Evolutionary conservation across 2,329 filamentous ascomycete species (phyloP), one percentile per base, ranked within the genome.

Genomic region (Xylaria hypoxylon): DNA sequence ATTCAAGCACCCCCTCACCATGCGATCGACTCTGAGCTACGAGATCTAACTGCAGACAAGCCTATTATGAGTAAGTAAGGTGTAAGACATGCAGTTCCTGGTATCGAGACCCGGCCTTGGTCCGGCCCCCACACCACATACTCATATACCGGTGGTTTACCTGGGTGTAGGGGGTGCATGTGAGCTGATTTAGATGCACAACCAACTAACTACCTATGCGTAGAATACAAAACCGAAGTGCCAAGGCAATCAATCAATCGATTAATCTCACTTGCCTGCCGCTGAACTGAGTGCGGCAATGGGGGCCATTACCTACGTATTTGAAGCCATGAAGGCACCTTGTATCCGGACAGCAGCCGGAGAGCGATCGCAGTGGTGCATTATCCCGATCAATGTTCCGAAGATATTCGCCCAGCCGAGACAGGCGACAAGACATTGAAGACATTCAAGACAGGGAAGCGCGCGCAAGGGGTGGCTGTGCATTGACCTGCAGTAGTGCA

Each of bases 401-500:
- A 47, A 58, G 26, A 44, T 31, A 35, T 48, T 51, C 48, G 40
- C 55, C 24, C 52, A 47, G 28, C 15, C 44, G 42, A 48, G 31
- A 55, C n/a, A 50, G 28, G 58, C 15, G 26, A 38, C 11, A 26
- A 33, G 31, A 33, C 31, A 33, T 33, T 10, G 7, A 33, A 33
- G 31, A 33, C 31, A 11, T 47, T 19, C 44, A 2, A 42, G 31
- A 47, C 55, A 38, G 56, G 26, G 35, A 48, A 53, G 22, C 28
- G 31, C 22, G 22, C 28, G 31, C 22, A 48, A 56, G 38, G 35
- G 58, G 57, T 62, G 64, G 63, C 64, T 61, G 60, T 68, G 57
- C 47, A 44, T 35, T 35, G 35, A 58, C 42, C 35, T 64, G 47
- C 35, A 44, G 56, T 52, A 52, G 56, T 70, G 69, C 65, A 53